phyloP scores from a whole-genome alignment of 495 filamentous ascomycete genomes.

The Polyplosphaeria fusca region DNA sequence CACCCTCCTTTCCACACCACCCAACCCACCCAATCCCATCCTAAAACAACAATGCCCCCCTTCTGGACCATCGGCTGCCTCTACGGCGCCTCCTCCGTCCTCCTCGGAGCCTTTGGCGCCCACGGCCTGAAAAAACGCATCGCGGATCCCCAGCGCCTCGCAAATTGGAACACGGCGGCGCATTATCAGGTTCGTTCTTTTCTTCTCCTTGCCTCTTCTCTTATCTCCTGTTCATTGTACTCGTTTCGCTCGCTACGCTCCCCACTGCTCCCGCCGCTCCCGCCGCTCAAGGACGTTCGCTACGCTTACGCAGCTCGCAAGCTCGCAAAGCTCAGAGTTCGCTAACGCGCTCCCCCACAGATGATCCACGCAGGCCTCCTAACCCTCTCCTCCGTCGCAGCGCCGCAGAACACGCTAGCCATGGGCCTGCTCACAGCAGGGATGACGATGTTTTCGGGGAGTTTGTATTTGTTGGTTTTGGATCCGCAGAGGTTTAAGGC shows the following conservation, averaged over 20 bases:
- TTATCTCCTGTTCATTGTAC: no score
- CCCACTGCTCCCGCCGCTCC: no score
- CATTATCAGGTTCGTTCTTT: slow-evolving; percentile 54
- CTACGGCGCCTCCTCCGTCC: slow-evolving; percentile 57
- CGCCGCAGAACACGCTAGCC: slow-evolving; percentile 44
- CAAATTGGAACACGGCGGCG: slow-evolving; percentile 57
- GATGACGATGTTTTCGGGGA: slow-evolving; percentile 57
- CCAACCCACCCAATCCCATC: no score
- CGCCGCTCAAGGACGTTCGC: not conserved
- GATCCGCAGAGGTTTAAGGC: slow-evolving; percentile 54
- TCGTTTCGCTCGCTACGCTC: no score
- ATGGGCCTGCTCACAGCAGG: slow-evolving; percentile 43
- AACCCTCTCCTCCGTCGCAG: slow-evolving; percentile 49
- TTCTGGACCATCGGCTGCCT: slow-evolving; percentile 60
- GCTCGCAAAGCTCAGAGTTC: not conserved
- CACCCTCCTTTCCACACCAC: no score
- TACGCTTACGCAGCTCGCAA: slow-evolving; percentile 1
- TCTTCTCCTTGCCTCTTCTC: not conserved
- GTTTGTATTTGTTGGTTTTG: slow-evolving; percentile 57
- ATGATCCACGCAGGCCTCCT: slow-evolving; percentile 57
- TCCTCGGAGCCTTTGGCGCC: slow-evolving; percentile 61
- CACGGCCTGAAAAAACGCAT: slow-evolving; percentile 59
- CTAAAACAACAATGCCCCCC: no score
- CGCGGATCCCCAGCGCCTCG: slow-evolving; percentile 51
- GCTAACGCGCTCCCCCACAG: slow-evolving; percentile 38